These are phyloP conservation scores for Periconia macrospinosa DNA, from an alignment of 2,329 filamentous ascomycete genomes.

Conservation along the genomic window DNA sequence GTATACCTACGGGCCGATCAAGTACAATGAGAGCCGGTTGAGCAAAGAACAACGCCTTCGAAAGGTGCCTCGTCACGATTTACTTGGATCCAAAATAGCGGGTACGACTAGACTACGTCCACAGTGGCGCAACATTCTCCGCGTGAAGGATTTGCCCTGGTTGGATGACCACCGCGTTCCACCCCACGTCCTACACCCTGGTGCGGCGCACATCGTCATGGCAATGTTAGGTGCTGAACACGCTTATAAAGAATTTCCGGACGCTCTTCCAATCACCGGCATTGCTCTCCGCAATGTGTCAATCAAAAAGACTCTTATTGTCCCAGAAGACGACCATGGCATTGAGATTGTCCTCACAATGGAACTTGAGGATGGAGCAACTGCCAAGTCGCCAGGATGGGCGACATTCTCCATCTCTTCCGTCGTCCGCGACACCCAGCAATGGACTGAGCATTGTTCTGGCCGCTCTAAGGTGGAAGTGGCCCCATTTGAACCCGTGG, in stretches of 20 bases:
- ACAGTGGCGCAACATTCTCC: conserved; percentile 42
- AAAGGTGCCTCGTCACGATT: conserved; percentile 17
- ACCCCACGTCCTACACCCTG: conserved; percentile 22
- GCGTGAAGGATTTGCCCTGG: conserved; percentile 46
- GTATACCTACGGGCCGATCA: conserved; percentile 16
- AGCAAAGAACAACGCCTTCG: conserved; percentile 14
- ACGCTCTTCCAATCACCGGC: neutral
- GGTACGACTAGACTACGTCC: conserved; percentile 28
- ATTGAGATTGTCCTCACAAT: neutral
- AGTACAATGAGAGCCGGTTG: conserved; percentile 16
- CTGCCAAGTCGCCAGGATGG: conserved; percentile 20
- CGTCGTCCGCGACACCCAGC: conserved; percentile 5
- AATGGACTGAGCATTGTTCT: conserved; percentile 28
- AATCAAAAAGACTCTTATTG: conserved; percentile 10
- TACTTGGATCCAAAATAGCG: conserved; percentile 13
- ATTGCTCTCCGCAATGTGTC: conserved; percentile 22
- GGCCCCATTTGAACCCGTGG: neutral
- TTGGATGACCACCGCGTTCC: conserved; percentile 43
- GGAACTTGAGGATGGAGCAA: neutral
- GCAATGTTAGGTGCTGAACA: conserved; percentile 1
- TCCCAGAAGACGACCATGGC: neutral
- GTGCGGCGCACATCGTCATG: conserved; percentile 20
- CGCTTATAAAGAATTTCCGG: neutral
- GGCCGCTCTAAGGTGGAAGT: conserved; percentile 18
- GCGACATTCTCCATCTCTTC: conserved; percentile 21